Evolutionary conservation across 2,329 filamentous ascomycete species (phyloP).

Genomic region (Didymella arachidicola): DNA sequence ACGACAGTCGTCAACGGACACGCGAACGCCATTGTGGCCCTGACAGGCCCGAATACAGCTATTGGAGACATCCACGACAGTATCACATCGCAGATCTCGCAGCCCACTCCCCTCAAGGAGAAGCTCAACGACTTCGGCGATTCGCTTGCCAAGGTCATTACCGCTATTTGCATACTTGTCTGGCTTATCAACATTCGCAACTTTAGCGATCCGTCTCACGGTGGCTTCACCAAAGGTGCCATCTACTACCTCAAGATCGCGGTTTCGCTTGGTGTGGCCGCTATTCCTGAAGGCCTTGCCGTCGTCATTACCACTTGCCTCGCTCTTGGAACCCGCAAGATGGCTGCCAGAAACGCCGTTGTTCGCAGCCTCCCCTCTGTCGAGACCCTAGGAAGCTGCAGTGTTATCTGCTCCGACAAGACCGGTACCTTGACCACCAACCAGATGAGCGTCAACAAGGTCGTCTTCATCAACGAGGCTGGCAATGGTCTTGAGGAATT

Average conservation of each 20-base stretch:
- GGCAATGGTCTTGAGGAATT: slow-evolving; percentile 82
- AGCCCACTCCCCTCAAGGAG: slow-evolving; percentile 96
- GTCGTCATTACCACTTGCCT: slow-evolving; percentile 99
- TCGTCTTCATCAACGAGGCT: slow-evolving; percentile 80
- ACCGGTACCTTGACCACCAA: slow-evolving; percentile 98
- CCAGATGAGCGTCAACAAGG: slow-evolving; percentile 97
- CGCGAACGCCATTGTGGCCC: slow-evolving; percentile 86
- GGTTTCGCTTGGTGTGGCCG: slow-evolving; percentile 95
- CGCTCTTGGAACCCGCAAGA: slow-evolving; percentile 94
- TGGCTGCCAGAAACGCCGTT: slow-evolving; percentile 98
- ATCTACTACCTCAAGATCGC: slow-evolving; percentile 99
- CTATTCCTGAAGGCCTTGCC: slow-evolving; percentile 95
- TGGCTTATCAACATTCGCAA: slow-evolving; percentile 99
- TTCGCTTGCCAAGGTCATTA: slow-evolving; percentile 95
- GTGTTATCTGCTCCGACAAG: slow-evolving; percentile 99
- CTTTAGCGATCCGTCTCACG: slow-evolving; percentile 93
- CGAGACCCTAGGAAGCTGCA: slow-evolving; percentile 97
- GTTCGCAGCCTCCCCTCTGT: slow-evolving; percentile 96
- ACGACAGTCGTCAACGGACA: slow-evolving; percentile 96
- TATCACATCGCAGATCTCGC: slow-evolving; percentile 96
- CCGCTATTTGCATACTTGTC: slow-evolving; percentile 92
- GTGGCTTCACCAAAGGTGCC: slow-evolving; percentile 92
- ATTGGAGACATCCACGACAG: slow-evolving; percentile 99
- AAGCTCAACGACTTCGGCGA: slow-evolving; percentile 99
- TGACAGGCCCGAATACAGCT: slow-evolving; percentile 88